These are phyloP conservation scores for Pascua sp. DNA, from an alignment of 1,284 basidiomycete species.

Conservation along the genomic window DNA sequence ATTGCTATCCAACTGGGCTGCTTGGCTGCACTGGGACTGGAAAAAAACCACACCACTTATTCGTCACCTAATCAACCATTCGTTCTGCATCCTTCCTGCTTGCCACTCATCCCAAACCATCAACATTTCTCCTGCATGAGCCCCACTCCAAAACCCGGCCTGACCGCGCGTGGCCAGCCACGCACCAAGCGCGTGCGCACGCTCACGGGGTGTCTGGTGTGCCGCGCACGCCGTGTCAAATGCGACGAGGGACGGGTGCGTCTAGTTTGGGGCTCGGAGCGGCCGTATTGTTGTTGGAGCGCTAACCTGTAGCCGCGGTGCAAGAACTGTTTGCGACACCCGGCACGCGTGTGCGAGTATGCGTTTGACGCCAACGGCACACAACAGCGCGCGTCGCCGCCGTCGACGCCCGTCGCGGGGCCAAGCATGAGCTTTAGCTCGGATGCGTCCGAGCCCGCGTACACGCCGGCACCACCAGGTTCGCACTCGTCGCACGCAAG, in stretches of 20 bases:
- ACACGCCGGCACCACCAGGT: not conserved
- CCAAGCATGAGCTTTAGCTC: not conserved
- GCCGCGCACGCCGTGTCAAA: conserved; percentile 6
- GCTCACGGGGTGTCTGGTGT: conserved; percentile 8
- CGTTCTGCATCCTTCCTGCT: too few relatives aligned
- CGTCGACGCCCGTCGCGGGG: not conserved
- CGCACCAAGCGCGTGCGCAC: conserved; percentile 11
- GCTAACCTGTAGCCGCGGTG: conserved; percentile 7
- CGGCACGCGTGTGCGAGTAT: conserved; percentile 10
- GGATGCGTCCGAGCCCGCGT: not conserved
- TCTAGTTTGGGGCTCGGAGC: too few relatives aligned
- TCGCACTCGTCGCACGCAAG: not conserved
- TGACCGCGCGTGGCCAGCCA: conserved; percentile 4
- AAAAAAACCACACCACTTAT: too few relatives aligned
- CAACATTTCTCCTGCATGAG: too few relatives aligned
- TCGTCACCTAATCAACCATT: too few relatives aligned
- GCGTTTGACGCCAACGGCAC: conserved; percentile 2
- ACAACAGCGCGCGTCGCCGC: not conserved
- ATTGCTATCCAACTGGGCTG: too few relatives aligned
- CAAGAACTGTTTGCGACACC: conserved; percentile 7
- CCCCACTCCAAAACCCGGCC: not conserved
- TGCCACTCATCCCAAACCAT: too few relatives aligned
- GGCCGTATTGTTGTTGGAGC: not conserved
- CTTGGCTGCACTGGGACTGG: too few relatives aligned
- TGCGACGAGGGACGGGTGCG: conserved; percentile 9